Evolutionary conservation across 2,329 filamentous ascomycete species (phyloP).

Genomic region (Monosporascus sp.): DNA sequence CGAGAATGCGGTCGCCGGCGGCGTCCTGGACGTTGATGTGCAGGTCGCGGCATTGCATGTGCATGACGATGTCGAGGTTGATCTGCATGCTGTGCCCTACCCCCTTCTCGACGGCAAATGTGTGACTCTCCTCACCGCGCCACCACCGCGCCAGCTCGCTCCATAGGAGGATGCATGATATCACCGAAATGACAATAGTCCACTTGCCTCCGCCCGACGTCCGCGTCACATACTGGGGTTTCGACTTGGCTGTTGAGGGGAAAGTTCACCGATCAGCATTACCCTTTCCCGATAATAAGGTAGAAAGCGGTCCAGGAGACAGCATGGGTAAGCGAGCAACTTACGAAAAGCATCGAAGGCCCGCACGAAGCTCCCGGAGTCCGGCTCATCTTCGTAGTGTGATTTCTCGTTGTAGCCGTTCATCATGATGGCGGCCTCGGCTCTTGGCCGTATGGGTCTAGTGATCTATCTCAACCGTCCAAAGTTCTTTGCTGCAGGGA

Average conservation of each 20-base stretch:
- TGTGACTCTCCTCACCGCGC: conserved; percentile 76
- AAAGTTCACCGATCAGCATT: conserved; percentile 8
- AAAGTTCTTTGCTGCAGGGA: conserved; percentile 2
- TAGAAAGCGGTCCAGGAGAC: background rate
- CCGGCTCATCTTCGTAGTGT: conserved; percentile 71
- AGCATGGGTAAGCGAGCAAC: conserved; percentile 25
- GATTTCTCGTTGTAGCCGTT: conserved; percentile 69
- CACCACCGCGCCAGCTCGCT: conserved; percentile 81
- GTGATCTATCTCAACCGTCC: background rate
- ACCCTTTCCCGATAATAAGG: too few relatives aligned
- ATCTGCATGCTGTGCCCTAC: conserved; percentile 84
- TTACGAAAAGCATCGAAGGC: conserved; percentile 97
- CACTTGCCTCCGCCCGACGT: conserved; percentile 88
- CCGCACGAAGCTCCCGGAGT: conserved; percentile 63
- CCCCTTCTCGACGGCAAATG: conserved; percentile 90
- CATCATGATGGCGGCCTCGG: conserved; percentile 45
- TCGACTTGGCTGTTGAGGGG: conserved; percentile 72
- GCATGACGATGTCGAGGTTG: conserved; percentile 89
- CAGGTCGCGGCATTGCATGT: conserved; percentile 83
- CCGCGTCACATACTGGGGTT: conserved; percentile 82
- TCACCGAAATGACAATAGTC: conserved; percentile 75
- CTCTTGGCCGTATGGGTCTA: background rate
- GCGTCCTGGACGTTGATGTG: conserved; percentile 97
- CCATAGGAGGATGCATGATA: conserved; percentile 72
- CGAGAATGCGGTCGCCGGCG: conserved; percentile 84